Evolutionary conservation across 345 rosid species (phyloP).

Genomic region (Rubroshorea leprosula): DNA sequence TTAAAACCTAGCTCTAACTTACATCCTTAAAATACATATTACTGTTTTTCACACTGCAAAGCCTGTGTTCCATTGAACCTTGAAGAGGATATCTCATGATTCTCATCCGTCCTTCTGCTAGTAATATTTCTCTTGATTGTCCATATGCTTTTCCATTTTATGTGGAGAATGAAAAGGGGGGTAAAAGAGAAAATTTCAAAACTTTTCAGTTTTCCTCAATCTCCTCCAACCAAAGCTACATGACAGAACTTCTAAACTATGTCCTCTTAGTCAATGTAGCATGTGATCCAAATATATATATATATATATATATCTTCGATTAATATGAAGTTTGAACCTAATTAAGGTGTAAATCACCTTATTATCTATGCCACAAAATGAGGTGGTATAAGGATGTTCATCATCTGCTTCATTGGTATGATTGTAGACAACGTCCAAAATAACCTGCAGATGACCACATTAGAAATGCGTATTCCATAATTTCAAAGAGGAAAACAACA

Average conservation of each 20-base stretch:
- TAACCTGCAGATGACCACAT: slow-evolving; percentile 45
- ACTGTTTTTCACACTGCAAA: neutral
- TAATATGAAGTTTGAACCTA: neutral
- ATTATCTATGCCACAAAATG: slow-evolving; percentile 95
- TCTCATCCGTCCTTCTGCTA: neutral
- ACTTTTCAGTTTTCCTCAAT: neutral
- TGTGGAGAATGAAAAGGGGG: neutral
- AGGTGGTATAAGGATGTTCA: slow-evolving; percentile 68
- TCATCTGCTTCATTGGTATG: slow-evolving; percentile 97
- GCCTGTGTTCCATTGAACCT: neutral
- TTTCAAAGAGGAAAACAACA: slow-evolving; percentile 7
- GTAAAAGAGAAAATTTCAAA: no score
- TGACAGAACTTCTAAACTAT: neutral
- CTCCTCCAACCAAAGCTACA: no score
- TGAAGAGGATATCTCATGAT: neutral
- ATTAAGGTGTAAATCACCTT: slow-evolving; percentile 50
- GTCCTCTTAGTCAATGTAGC: neutral
- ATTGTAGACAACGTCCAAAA: slow-evolving; percentile 93
- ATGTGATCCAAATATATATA: neutral
- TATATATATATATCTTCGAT: neutral
- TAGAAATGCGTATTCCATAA: slow-evolving; percentile 8
- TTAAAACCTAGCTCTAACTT: neutral
- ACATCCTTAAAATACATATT: neutral
- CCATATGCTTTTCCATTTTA: neutral
- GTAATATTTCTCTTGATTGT: neutral